These are phyloP conservation scores for Blastobotrys malaysiensis DNA, from an alignment of 1,139 yeast genomes.

Conservation along the genomic window DNA sequence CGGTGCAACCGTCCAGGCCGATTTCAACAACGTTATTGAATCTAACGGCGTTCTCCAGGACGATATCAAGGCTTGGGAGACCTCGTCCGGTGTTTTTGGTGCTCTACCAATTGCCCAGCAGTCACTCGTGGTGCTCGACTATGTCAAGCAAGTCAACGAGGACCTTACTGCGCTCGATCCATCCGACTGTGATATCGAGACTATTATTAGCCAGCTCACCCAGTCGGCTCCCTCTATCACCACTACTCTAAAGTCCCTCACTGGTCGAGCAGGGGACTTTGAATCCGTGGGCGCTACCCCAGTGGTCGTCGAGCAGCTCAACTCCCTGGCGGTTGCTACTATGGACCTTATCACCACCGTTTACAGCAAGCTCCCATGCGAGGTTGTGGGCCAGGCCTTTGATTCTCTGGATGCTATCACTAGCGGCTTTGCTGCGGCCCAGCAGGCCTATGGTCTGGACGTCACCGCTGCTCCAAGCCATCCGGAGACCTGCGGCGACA, in stretches of 20 bases:
- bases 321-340: neutral
- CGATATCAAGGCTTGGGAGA: conserved; percentile 2
- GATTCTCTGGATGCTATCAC: neutral
- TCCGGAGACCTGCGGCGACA: neutral
- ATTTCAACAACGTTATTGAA: neutral
- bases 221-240: neutral
- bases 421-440: neutral
- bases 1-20: neutral
- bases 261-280: neutral
- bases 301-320: neutral
- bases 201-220: conserved; percentile 1
- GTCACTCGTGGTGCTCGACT: conserved; percentile 4
- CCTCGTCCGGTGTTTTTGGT: conserved; percentile 3
- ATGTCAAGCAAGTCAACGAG: conserved; percentile 5
- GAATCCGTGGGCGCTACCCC: neutral
- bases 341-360: conserved; percentile 2
- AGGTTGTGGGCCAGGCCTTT: conserved; percentile 5
- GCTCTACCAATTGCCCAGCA: conserved; percentile 8
- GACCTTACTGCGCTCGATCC: conserved; percentile 3
- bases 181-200: conserved; percentile 1
- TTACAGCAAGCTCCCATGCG: conserved; percentile 2
- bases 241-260: neutral
- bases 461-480: neutral
- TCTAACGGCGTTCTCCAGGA: conserved; percentile 1
- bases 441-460: neutral